A percentile compares a stretch with the other conserved stretches of the same genome.
phyloP scores from a whole-genome alignment of 1,139 yeast species.

The Pichia sp. region DNA sequence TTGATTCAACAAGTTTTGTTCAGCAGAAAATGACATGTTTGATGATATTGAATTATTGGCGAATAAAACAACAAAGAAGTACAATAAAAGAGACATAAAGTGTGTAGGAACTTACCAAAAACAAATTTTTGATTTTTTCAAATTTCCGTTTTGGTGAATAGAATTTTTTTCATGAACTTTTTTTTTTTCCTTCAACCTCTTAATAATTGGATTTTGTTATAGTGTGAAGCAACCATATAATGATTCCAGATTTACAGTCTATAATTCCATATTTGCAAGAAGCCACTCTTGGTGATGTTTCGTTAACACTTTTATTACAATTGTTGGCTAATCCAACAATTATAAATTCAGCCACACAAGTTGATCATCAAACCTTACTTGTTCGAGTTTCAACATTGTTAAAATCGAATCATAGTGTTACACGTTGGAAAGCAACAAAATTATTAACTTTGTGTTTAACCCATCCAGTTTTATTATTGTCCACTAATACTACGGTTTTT shows the following conservation, averaged over 20 bases:
- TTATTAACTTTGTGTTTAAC: slow-evolving; percentile 43
- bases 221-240: neutral
- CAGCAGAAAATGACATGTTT: slow-evolving; percentile 9
- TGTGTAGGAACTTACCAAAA: no score
- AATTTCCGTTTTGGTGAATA: neutral
- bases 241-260: slow-evolving; percentile 10
- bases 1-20: slow-evolving; percentile 34
- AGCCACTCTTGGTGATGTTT: slow-evolving; percentile 14
- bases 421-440: slow-evolving; percentile 61
- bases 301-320: slow-evolving; percentile 13
- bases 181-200: neutral
- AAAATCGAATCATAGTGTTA: slow-evolving; percentile 41
- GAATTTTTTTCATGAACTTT: neutral
- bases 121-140: slow-evolving; percentile 2
- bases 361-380: slow-evolving; percentile 51
- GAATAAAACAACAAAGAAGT: no score
- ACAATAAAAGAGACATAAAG: no score
- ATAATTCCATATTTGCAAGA: slow-evolving; percentile 22
- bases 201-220: neutral
- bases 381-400: slow-evolving; percentile 50
- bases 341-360: slow-evolving; percentile 30
- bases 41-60: no score
- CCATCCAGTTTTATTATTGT: slow-evolving; percentile 44
- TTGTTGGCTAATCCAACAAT: slow-evolving; percentile 22
- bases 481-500: slow-evolving; percentile 55